A percentile compares a stretch with the other conserved stretches of the same genome.
Conservation (phyloP, 176 grass and related monocot species). For the Hordeum marinum region DNA sequence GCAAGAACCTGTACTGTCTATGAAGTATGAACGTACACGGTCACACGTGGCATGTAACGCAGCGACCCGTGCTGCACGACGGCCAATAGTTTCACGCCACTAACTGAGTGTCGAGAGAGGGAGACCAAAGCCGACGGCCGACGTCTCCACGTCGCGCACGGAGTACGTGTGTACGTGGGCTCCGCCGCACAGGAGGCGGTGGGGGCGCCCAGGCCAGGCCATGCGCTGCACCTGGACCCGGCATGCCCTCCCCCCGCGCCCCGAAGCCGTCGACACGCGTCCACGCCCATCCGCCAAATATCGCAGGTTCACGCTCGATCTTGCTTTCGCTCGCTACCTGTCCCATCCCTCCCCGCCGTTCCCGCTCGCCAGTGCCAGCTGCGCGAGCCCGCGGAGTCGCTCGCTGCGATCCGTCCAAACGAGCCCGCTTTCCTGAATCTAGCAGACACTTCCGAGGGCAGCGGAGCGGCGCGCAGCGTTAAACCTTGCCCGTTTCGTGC, state of each 20-base stretch:
- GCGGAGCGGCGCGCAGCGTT: background rate
- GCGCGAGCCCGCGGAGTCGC: background rate
- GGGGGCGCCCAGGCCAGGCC: background rate
- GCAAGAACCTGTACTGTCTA: background rate
- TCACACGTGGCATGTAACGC: background rate
- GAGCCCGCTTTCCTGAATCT: background rate
- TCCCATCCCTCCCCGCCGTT: background rate
- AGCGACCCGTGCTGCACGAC: background rate
- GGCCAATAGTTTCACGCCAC: background rate
- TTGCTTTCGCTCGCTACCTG: background rate
- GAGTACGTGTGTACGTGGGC: background rate
- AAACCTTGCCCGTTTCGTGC: background rate
- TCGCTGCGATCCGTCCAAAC: no score
- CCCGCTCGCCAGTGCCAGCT: background rate
- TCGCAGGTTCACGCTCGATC: background rate
- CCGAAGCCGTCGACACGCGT: conserved; percentile 32
- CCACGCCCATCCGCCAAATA: background rate
- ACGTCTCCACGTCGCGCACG: background rate
- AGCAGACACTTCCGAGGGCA: background rate
- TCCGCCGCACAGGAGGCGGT: background rate
- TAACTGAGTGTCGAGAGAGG: background rate
- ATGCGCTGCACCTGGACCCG: conserved; percentile 29
- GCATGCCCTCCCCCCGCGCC: background rate
- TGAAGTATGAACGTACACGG: background rate
- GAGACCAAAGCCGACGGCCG: background rate